Base-by-base conservation (phyloP, 345 rosid species). In the Draba incana region DNA sequence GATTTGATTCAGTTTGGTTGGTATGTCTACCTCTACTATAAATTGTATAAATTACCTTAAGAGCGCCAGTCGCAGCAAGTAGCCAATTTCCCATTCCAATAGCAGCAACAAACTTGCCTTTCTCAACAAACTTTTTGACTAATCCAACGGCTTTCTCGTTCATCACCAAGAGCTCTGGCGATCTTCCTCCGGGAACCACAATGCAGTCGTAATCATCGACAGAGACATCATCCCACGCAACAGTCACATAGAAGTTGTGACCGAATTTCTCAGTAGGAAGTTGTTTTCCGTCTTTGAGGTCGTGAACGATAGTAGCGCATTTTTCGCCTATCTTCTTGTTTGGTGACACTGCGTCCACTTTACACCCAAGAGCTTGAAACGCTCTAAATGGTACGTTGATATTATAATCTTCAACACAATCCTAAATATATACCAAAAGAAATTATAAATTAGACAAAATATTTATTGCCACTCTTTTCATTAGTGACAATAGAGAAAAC, bases 121-220 rank as follows among this genome's bases (percentile, higher is more conserved):
- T 75, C 45, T 71, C 79, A 4, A 45, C 73, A 54, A 84, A 84
- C 4, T 53, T 65, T 20, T 42, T 79, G 35, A 84, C 82, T 31
- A 84, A 63, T n/a, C 46, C 55, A 15, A 84, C 46, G 11, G 74
- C 87, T 4, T 79, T 81, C 25, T 66, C 66, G 16, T 79, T 71
- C 76, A 77, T 69, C 14, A 84, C 82, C 57, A 84, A 68, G 23
- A 84, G 57, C 66, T 84, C 87, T 0, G 85, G 85, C 7, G 78
- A 77, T 64, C 87, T 76, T 56, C 87, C 87, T 54, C 85, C 85
- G 0, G 87, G 87, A 39, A 81, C 68, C 3, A 84, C 74, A 10
- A 84, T 66, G 56, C 87, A 79, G 53, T 84, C 85, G 14, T 84
- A 84, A 9, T 78, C 74, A 68, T 75, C 74, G 2, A 77, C 78